These are phyloP conservation scores for Jackrogersella minutella DNA, from an alignment of 495 filamentous ascomycete species.

Conservation along the genomic window DNA sequence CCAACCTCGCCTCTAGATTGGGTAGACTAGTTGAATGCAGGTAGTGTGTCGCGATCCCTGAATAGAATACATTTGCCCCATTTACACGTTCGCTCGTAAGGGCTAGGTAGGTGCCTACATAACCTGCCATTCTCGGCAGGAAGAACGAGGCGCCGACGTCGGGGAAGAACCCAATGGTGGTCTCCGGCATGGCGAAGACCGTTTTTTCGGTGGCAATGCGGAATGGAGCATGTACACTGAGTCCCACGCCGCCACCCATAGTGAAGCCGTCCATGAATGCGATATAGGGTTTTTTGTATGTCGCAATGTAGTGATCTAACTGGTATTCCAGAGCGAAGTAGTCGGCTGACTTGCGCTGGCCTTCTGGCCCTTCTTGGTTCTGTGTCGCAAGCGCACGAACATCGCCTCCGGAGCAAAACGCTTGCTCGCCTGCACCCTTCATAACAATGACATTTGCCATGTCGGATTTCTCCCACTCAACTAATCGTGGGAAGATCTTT, in stretches of 20 bases:
- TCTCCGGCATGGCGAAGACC: conserved; percentile 97
- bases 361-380: conserved; percentile 72
- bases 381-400: conserved; percentile 76
- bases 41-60: conserved; percentile 92
- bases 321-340: conserved; percentile 94
- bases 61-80: conserved; percentile 83
- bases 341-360: conserved; percentile 71
- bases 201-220: conserved; percentile 96
- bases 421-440: conserved; percentile 82
- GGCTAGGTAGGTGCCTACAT: conserved; percentile 86
- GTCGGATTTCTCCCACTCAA: conserved; percentile 93
- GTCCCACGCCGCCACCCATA: conserved; percentile 96
- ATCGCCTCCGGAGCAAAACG: conserved; percentile 94
- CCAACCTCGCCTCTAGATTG: conserved; percentile 81
- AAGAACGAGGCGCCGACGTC: conserved; percentile 97
- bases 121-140: conserved; percentile 84
- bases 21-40: conserved; percentile 86
- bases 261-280: conserved; percentile 98
- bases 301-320: conserved; percentile 94
- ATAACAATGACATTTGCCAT: conserved; percentile 92
- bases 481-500: conserved; percentile 86
- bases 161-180: conserved; percentile 96
- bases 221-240: conserved; percentile 94
- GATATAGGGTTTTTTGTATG: conserved; percentile 89
- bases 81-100: conserved; percentile 82